These are phyloP conservation scores for Clonostachys sp. DNA, from an alignment of 2,329 filamentous ascomycete genomes.

Conservation along the genomic window DNA sequence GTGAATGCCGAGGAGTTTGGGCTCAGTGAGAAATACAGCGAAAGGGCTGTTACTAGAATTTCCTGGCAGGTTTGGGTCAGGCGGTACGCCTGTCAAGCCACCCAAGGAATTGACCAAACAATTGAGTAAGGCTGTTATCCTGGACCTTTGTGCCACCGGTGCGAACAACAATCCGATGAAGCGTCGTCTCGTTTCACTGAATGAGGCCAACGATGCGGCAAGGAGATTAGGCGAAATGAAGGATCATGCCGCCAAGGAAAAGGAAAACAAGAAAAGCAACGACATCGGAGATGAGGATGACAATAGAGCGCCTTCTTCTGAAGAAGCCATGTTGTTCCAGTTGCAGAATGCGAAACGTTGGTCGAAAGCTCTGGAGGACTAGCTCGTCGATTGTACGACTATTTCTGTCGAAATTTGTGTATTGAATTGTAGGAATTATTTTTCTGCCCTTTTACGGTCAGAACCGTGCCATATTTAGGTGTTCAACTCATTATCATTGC, in stretches of 20 bases:
- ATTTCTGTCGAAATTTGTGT: too few relatives aligned
- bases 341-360: too few relatives aligned
- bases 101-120: conserved; percentile 2
- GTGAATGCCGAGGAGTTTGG: conserved; percentile 1
- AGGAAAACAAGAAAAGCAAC: conserved; percentile 14
- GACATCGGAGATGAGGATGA: conserved; percentile 14
- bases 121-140: conserved; percentile 13
- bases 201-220: conserved; percentile 55
- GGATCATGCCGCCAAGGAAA: conserved; percentile 18
- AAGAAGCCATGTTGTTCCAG: too few relatives aligned
- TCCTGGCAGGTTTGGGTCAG: conserved; percentile 16
- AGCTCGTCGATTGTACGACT: too few relatives aligned
- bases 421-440: too few relatives aligned
- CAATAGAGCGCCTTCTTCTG: not conserved
- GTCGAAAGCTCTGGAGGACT: too few relatives aligned
- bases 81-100: conserved; percentile 7
- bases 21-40: conserved; percentile 5
- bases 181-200: conserved; percentile 47
- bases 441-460: too few relatives aligned
- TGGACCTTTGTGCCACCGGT: conserved; percentile 24
- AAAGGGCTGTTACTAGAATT: conserved; percentile 11
- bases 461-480: too few relatives aligned
- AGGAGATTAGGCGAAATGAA: conserved; percentile 48
- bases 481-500: too few relatives aligned
- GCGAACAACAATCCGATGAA: conserved; percentile 24